Evolutionary conservation across 1,284 basidiomycete genomes (phyloP), one percentile per base, ranked within the genome.

Genomic region (Boletus sp.): DNA sequence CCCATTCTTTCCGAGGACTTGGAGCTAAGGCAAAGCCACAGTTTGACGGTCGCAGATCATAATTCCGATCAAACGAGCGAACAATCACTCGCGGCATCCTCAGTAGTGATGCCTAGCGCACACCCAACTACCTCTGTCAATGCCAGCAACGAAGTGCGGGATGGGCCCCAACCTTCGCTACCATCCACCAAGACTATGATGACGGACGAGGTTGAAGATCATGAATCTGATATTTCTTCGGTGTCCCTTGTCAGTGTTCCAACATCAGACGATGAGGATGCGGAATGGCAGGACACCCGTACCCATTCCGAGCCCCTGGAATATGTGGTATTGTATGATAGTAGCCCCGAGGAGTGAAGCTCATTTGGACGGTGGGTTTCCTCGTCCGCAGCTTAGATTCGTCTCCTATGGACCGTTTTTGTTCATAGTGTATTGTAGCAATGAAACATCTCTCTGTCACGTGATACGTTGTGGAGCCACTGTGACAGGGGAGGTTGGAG

Each of bases 281-380:
- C 64, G 53, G 72, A 78, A 12, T 85, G 80, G 73, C 76, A 81
- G 54, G 82, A 83, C 50, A 81, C 76, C 44, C 74, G 77, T 27
- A 71, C 72, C 26, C 72, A 73, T 20, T 64, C 71, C 4, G 64
- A 69, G 29, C 72, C 74, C 22, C 60, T 74, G 46, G 84, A 87
- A 56, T 88, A 84, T 56, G 82, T 87, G 14, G 72, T 88, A 51
- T 60, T 88, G 46, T 87, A 84, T 55, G 85, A 86, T 58, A 80
- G 80, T 50, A 72, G 71, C 41, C 78, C 74, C 0, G 79, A 80
- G 30, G 79, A 73, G 41, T 71, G 55, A 64, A 40, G 9, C 22
- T n/a, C n/a, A n/a, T n/a, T n/a, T n/a, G n/a, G n/a, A n/a, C n/a
- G n/a, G n/a, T n/a, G n/a, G n/a, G n/a, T n/a, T n/a, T n/a, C n/a